Evolutionary conservation across 2,329 filamentous ascomycete genomes (phyloP), one percentile per base, ranked within the genome.

Genomic region (Diaporthe citrichinensis): DNA sequence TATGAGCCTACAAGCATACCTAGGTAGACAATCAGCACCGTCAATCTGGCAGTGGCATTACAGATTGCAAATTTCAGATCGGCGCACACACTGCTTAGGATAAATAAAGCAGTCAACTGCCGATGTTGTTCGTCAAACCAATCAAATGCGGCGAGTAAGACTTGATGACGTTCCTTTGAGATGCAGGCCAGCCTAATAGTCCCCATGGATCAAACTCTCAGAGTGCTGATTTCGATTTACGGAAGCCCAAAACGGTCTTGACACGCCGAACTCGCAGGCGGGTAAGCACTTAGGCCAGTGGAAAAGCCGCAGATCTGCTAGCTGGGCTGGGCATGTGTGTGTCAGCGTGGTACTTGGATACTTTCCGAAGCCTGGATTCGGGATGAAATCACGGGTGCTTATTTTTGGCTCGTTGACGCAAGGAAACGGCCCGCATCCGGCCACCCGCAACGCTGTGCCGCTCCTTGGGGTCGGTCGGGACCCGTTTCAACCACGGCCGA

Each of bases 401-500:
- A 68, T 68, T 68, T 68, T 68, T 53, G 62, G 62, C 44, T 49
- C 28, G 1, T 20, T 34, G 20, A 14, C 20, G 61, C 44, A 68
- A 46, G 44, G 46, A 51, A 53, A 28, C 31, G 62, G 28, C 62
- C 62, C 20, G 25, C 44, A 9, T 12, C 28, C 28, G 62, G 44
- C 44, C 44, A 34, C 3, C 61, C 44, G 28, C 61, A 10, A 28
- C 41, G 57, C 57, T 46, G 25, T 31, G 61, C 61, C 44, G 62
- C 44, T 49, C 61, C 25, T 25, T 36, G 20, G 39, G 17, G 31
- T 15, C 25, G 68, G 68, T 34, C 53, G 55, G 55, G 53, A 34
- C 68, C 68, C 20, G 68, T 71, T 71, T 71, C 68, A 71, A 59
- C 39, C 36, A 58, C 39, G 20, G 53, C 51, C 39, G 49, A 34